Evolutionary conservation across 371 early-diverging fungal genomes (phyloP).

Genomic region (Apophysomyces elegans): DNA sequence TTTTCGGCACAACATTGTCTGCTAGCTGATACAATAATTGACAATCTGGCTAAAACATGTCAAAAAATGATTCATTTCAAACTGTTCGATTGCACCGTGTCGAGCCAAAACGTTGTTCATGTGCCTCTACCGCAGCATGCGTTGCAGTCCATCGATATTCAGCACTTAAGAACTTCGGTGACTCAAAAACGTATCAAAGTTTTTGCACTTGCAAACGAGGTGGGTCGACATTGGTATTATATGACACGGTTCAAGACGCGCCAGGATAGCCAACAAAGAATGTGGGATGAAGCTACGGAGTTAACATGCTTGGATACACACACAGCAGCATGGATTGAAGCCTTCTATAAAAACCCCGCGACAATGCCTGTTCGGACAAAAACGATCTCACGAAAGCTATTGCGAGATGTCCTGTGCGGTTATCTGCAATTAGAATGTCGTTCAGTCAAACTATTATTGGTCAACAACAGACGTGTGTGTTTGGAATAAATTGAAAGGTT

Average conservation of each 20-base stretch:
- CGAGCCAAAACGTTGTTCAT: background rate
- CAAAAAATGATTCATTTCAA: background rate
- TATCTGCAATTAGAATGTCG: background rate
- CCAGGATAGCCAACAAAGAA: background rate
- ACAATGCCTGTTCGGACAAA: background rate
- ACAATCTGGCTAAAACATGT: background rate
- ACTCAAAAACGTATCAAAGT: background rate
- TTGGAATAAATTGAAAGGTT: background rate
- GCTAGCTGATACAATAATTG: background rate
- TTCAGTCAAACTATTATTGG: background rate
- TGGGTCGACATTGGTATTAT: background rate
- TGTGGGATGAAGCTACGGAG: conserved; percentile 3
- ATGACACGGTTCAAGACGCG: background rate
- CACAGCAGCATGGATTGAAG: conserved; percentile 7
- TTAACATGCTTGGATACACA: background rate
- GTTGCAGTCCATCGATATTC: background rate
- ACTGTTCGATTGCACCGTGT: background rate
- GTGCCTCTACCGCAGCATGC: background rate
- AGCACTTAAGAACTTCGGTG: background rate
- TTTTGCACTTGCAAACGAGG: background rate
- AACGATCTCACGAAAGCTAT: background rate
- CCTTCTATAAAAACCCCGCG: background rate
- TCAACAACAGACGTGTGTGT: conserved; percentile 7
- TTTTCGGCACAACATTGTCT: background rate
- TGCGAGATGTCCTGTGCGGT: background rate